Conservation (phyloP, 2,329 filamentous ascomycete species). For the Davidsoniella australis region DNA sequence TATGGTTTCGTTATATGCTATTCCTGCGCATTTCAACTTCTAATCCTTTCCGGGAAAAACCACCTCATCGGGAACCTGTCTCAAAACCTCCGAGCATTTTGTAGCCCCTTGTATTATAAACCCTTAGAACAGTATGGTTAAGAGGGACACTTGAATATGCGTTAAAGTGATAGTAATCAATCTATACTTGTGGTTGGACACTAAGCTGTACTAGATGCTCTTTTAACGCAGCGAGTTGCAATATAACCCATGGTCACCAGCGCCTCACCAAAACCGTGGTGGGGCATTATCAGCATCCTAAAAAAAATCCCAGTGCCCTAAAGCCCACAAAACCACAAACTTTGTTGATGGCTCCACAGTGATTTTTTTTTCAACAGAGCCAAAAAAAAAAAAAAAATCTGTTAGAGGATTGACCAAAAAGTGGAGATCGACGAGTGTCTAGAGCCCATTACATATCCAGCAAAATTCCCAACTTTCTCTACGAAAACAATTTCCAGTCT, state of each 20-base stretch:
- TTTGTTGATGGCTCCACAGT: background rate
- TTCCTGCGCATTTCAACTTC: no score
- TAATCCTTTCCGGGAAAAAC: no score
- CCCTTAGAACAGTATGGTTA: no score
- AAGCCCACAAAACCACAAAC: conserved; percentile 9
- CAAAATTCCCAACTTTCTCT: conserved; percentile 1
- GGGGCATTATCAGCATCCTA: background rate
- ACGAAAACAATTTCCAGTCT: background rate
- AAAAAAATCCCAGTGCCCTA: conserved; percentile 8
- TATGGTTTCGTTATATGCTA: no score
- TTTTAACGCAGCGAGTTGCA: background rate
- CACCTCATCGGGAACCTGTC: no score
- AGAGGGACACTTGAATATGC: no score
- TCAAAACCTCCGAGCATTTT: no score
- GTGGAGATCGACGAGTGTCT: no score
- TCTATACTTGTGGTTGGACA: no score
- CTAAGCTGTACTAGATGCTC: background rate
- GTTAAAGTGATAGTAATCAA: no score
- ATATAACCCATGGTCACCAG: background rate
- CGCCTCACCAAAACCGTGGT: background rate
- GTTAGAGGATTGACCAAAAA: background rate
- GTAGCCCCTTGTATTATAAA: no score
- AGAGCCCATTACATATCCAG: background rate
- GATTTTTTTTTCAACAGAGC: background rate
- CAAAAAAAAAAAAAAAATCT: background rate